These are phyloP conservation scores for Melampsora occidentalis DNA, from an alignment of 1,284 basidiomycete genomes.

Conservation along the genomic window DNA sequence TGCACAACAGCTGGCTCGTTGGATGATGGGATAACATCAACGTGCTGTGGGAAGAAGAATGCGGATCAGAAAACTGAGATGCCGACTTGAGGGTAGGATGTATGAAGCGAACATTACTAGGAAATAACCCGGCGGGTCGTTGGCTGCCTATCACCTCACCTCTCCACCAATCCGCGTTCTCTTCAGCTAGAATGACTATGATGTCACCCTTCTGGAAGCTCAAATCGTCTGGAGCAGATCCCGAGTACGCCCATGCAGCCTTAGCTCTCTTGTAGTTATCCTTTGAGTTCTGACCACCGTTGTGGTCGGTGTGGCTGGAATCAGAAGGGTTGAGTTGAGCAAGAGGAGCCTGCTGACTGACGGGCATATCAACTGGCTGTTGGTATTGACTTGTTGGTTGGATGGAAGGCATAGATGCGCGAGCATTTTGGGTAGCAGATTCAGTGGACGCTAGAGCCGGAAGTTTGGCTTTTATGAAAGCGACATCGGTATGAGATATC, in stretches of 20 bases:
- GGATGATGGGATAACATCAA: constrained; percentile 9
- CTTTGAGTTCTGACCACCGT: background rate
- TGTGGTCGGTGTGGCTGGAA: background rate
- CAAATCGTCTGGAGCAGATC: constrained; percentile 31
- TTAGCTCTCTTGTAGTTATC: constrained; percentile 17
- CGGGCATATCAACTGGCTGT: background rate
- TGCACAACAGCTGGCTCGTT: background rate
- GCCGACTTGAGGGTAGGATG: background rate
- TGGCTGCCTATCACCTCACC: constrained; percentile 21
- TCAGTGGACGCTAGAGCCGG: background rate
- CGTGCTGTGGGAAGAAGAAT: background rate
- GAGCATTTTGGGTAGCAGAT: background rate
- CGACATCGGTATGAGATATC: constrained; percentile 15
- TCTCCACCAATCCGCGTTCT: constrained; percentile 42
- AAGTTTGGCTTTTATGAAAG: constrained; percentile 20
- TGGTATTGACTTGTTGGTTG: background rate
- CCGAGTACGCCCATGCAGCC: constrained; percentile 29
- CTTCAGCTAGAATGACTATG: constrained; percentile 32
- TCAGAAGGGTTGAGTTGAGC: background rate
- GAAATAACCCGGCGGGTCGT: constrained; percentile 18
- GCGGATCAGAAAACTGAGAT: background rate
- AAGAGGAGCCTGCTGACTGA: background rate
- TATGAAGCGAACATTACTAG: constrained; percentile 27
- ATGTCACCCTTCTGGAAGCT: constrained; percentile 37
- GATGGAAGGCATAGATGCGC: background rate